These are phyloP conservation scores for Pythium dissimile DNA, from an alignment of 352 stramenopile species.

Conservation along the genomic window DNA sequence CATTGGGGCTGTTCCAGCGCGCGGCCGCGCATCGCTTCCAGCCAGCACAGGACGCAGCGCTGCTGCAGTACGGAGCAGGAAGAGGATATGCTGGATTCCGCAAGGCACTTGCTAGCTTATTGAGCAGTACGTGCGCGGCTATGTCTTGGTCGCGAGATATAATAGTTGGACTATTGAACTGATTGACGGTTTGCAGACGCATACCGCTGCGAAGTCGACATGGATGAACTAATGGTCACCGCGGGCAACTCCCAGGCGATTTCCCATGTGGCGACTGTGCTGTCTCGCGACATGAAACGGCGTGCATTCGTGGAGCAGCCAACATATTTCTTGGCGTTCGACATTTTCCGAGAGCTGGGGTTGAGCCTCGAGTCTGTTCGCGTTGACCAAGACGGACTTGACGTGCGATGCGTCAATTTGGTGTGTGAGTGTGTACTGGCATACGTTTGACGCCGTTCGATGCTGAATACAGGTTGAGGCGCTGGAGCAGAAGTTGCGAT, in stretches of 20 bases:
- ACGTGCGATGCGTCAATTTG: constrained; percentile 44
- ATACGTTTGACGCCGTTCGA: not conserved
- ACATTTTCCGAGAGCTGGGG: constrained; percentile 90
- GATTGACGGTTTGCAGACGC: not conserved
- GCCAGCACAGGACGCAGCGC: constrained; percentile 38
- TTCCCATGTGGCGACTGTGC: constrained; percentile 78
- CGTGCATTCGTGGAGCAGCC: constrained; percentile 88
- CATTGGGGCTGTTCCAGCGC: constrained; percentile 54
- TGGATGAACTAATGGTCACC: constrained; percentile 80
- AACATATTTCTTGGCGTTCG: constrained; percentile 91
- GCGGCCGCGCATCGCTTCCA: constrained; percentile 48
- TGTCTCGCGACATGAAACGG: constrained; percentile 73
- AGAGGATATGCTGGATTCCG: constrained; percentile 71
- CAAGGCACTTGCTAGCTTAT: constrained; percentile 52
- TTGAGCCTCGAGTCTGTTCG: constrained; percentile 73
- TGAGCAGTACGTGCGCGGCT: constrained; percentile 32
- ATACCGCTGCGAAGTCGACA: constrained; percentile 31
- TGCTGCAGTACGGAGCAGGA: constrained; percentile 78
- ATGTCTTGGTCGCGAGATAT: not conserved
- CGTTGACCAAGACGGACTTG: constrained; percentile 65
- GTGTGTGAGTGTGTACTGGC: not conserved
- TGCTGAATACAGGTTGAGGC: constrained; percentile 38
- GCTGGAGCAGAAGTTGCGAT: constrained; percentile 62
- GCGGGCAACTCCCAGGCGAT: constrained; percentile 90
- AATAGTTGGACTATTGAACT: not conserved